Percentiles rank a stretch among this genome's conserved stretches.
These are phyloP conservation scores for Stachybotrys chlorohalonatus DNA, from an alignment of 2,329 filamentous ascomycete species.

Conservation along the genomic window DNA sequence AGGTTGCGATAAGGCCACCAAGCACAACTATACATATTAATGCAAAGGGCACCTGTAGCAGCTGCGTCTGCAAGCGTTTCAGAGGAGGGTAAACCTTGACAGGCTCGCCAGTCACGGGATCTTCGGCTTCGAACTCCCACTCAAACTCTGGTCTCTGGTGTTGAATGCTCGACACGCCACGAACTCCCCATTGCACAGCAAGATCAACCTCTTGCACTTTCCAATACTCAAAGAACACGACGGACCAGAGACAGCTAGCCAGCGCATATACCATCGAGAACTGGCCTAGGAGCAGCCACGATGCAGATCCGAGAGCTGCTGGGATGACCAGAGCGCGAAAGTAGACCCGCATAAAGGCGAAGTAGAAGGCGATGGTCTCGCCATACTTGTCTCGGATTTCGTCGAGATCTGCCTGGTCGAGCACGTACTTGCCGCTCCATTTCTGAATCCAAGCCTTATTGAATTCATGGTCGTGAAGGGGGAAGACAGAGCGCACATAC, in stretches of 20 bases:
- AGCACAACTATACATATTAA: conserved; percentile 62
- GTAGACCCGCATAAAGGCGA: conserved; percentile 87
- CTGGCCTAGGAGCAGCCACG: conserved; percentile 75
- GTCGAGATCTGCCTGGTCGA: conserved; percentile 59
- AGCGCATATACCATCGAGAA: conserved; percentile 78
- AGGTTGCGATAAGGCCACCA: conserved; percentile 73
- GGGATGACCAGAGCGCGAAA: conserved; percentile 80
- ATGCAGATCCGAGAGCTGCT: conserved; percentile 63
- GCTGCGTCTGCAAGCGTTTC: conserved; percentile 67
- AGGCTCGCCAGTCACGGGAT: conserved; percentile 74
- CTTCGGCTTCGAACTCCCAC: conserved; percentile 67
- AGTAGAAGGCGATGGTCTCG: conserved; percentile 87
- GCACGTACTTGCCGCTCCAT: conserved; percentile 62
- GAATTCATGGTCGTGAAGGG: conserved; percentile 67
- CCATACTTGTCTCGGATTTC: conserved; percentile 70
- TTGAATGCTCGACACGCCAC: conserved; percentile 75
- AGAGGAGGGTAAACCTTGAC: conserved; percentile 66
- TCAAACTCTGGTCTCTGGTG: conserved; percentile 67
- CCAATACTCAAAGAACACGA: conserved; percentile 92
- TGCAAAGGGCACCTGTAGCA: conserved; percentile 79
- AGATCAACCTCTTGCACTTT: conserved; percentile 87
- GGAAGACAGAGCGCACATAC: conserved; percentile 64
- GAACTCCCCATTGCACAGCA: conserved; percentile 79
- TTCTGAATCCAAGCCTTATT: conserved; percentile 69
- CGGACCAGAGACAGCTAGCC: conserved; percentile 74